Base-by-base conservation (phyloP, 768 basidiomycete genomes). In the Sporobolomyces pararoseus region DNA sequence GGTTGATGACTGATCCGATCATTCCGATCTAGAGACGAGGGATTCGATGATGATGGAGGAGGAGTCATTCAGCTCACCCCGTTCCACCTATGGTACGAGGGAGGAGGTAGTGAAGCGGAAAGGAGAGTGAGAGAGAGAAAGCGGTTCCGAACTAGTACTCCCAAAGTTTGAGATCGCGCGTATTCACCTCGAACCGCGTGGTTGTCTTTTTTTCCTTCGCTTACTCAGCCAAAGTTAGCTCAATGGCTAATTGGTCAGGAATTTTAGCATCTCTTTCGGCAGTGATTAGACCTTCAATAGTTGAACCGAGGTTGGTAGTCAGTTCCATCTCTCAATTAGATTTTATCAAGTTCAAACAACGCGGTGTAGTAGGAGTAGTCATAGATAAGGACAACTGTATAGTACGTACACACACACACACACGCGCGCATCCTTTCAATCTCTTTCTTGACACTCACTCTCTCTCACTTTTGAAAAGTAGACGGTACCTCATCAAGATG, bases 311-410 rank as follows among this genome's bases (percentile, higher is more conserved):
- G 1, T 42, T 73, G 19, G 17, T 21, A 7, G 64, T 66, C 2
- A 37, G 51, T 5, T 65, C 64, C 50, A 90, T 94, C 75, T 89
- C 90, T 83, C 84, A 88, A 73, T 83, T 94, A 76, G 86, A 94
- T 79, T 92, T 91, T 82, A 74, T 75, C 13, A 86, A 86, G 44
- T 82, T 98, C 46, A 84, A 84, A 65, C 82, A 83, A 65, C 85
- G 87, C 12, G 92, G 94, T 7, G 93, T 91, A 78, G 85, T 86
- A 53, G 92, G 89, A n/a, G 90, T 88, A 4, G 86, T 99, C 2
- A 89, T 98, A 74, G 95, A 98, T 84, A 97, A 98, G 81, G 95
- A 99, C 78, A 98, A 99, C 76, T 98, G 95, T 77, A 80, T 98
- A 73, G 95, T 91, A 72, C 34, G 88, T 81, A 23, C 2, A 53